These are phyloP conservation scores for Rhodosporidiobolus odoratus DNA, from an alignment of 768 basidiomycete genomes.

Conservation along the genomic window DNA sequence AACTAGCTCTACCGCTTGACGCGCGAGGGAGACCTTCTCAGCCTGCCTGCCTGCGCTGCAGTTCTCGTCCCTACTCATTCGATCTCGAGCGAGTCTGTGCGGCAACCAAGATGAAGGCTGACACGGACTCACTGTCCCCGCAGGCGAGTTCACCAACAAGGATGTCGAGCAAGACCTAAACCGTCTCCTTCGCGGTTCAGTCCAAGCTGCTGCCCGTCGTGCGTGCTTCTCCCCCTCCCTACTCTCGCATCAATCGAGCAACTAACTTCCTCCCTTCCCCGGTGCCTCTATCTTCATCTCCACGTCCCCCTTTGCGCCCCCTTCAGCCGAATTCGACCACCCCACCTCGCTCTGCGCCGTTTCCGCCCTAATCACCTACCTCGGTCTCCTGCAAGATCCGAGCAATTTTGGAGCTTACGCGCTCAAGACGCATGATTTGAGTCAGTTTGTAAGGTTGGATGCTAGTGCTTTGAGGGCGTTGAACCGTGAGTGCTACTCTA, in stretches of 20 bases:
- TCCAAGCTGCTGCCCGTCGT: slow-evolving; percentile 50
- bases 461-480: slow-evolving; percentile 88
- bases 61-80: too few relatives aligned
- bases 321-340: slow-evolving; percentile 70
- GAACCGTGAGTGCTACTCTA: slow-evolving; percentile 53
- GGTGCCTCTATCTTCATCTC: not conserved
- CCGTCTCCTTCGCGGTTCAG: slow-evolving; percentile 57
- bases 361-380: slow-evolving; percentile 73
- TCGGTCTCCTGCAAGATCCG: slow-evolving; percentile 69
- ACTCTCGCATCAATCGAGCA: not conserved
- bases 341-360: slow-evolving; percentile 73
- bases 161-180: slow-evolving; percentile 75
- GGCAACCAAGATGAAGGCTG: too few relatives aligned
- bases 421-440: slow-evolving; percentile 78
- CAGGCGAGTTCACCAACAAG: slow-evolving; percentile 78
- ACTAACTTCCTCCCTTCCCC: not conserved
- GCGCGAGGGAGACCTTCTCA: not conserved
- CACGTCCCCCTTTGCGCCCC: too few relatives aligned
- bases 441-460: slow-evolving; percentile 92
- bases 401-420: slow-evolving; percentile 74
- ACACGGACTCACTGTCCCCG: not conserved
- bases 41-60: not conserved
- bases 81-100: too few relatives aligned
- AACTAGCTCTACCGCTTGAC: not conserved
- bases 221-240: slow-evolving; percentile 8